Evolutionary conservation across 2,329 filamentous ascomycete genomes (phyloP).

Genomic region (Talaromyces atroroseus): DNA sequence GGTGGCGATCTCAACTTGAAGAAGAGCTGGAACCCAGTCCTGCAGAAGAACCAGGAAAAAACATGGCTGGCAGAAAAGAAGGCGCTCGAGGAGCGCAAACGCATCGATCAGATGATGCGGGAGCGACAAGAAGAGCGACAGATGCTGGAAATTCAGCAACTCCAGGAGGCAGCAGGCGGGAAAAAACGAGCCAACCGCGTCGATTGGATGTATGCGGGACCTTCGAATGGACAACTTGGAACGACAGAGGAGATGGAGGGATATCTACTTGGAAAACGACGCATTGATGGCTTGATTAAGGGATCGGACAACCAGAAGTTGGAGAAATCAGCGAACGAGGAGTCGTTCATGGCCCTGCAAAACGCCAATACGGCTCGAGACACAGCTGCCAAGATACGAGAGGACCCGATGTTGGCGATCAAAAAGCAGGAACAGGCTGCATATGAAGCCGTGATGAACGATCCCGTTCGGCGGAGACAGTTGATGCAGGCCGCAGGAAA

Average conservation of each 20-base stretch:
- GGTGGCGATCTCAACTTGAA: slow-evolving; percentile 75
- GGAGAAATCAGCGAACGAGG: slow-evolving; percentile 64
- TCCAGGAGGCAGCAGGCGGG: slow-evolving; percentile 85
- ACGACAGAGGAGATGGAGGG: slow-evolving; percentile 86
- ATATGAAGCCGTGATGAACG: slow-evolving; percentile 55
- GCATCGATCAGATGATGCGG: slow-evolving; percentile 82
- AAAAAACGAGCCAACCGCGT: slow-evolving; percentile 75
- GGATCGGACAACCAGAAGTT: slow-evolving; percentile 75
- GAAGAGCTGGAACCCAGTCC: slow-evolving; percentile 81
- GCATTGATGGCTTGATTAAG: slow-evolving; percentile 82
- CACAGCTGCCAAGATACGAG: slow-evolving; percentile 76
- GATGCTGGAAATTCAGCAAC: slow-evolving; percentile 82
- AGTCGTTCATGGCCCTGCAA: slow-evolving; percentile 59
- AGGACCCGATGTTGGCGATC: slow-evolving; percentile 88
- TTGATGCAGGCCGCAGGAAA: slow-evolving; percentile 53
- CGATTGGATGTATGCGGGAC: slow-evolving; percentile 97
- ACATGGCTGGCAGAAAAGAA: slow-evolving; percentile 91
- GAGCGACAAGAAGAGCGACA: slow-evolving; percentile 91
- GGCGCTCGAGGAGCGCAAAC: slow-evolving; percentile 89
- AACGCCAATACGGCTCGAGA: slow-evolving; percentile 68
- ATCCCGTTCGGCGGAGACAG: slow-evolving; percentile 44
- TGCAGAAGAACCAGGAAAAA: slow-evolving; percentile 82
- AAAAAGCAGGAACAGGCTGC: slow-evolving; percentile 84
- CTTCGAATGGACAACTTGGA: slow-evolving; percentile 64
- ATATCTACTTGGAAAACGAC: slow-evolving; percentile 84